Percentiles rank a stretch among this genome's conserved stretches.
phyloP scores from a whole-genome alignment of 306 rosid species.

The Cicer arietinum region DNA sequence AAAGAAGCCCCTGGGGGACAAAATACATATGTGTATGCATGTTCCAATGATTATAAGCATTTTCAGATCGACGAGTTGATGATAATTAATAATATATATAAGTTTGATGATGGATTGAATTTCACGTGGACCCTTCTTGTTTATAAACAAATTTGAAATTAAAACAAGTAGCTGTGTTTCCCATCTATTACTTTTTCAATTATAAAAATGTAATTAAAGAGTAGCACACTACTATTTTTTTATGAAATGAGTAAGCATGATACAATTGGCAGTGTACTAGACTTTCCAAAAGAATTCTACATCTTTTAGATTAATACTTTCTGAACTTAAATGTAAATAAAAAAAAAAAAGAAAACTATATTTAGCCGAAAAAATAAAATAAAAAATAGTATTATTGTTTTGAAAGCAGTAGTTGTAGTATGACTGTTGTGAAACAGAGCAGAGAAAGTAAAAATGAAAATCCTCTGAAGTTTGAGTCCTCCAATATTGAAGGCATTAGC shows the following conservation, averaged over 20 bases:
- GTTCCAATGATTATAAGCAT: conserved; percentile 27
- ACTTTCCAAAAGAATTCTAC: not conserved
- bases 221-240: not conserved
- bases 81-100: not conserved
- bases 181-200: not conserved
- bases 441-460: no score
- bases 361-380: not conserved
- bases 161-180: not conserved
- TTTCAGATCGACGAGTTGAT: conserved; percentile 5
- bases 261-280: not conserved
- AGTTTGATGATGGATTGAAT: conserved; percentile 45
- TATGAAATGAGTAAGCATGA: not conserved
- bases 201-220: not conserved
- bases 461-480: no score
- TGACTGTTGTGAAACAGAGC: no score
- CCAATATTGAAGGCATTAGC: conserved; percentile 37
- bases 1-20: not conserved
- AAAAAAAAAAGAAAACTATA: no score
- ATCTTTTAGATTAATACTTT: no score
- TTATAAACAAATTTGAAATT: not conserved
- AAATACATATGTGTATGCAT: conserved; percentile 33
- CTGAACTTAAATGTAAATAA: no score
- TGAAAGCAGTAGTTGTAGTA: not conserved
- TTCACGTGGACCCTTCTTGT: conserved; percentile 43
- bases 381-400: not conserved